phyloP scores from a whole-genome alignment of 148 eudicot genomes.

The Nepenthes mirabilis region DNA sequence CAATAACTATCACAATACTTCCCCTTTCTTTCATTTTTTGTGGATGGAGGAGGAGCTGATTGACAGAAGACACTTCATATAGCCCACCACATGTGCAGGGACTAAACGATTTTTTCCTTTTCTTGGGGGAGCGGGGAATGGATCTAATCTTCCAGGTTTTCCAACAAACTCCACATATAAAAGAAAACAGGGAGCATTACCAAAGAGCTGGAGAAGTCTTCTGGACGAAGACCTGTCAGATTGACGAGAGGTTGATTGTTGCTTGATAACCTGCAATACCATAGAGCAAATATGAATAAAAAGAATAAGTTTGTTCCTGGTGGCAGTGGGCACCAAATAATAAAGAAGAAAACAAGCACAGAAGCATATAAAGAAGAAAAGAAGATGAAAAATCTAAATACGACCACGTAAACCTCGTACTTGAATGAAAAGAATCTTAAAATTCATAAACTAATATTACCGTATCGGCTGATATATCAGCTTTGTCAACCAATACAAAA shows the following conservation, averaged over 20 bases:
- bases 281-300: neutral
- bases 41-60: no score
- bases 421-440: no score
- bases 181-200: constrained; percentile 21
- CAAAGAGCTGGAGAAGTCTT: constrained; percentile 82
- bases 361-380: neutral
- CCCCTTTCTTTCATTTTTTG: no score
- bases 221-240: constrained; percentile 45
- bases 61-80: no score
- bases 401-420: no score
- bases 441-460: no score
- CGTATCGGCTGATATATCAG: no score
- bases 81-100: no score
- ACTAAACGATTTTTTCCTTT: no score
- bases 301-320: neutral
- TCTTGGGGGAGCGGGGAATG: neutral
- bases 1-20: no score
- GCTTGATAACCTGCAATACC: constrained; percentile 8
- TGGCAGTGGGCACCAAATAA: neutral
- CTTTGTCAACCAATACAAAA: no score
- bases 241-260: constrained; percentile 36
- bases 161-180: neutral
- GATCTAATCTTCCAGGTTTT: neutral
- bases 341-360: neutral
- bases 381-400: neutral